Evolutionary conservation across 1,139 yeast species (phyloP), one percentile per base, ranked within the genome.

Genomic region (Schizosaccharomyces versatilis): DNA sequence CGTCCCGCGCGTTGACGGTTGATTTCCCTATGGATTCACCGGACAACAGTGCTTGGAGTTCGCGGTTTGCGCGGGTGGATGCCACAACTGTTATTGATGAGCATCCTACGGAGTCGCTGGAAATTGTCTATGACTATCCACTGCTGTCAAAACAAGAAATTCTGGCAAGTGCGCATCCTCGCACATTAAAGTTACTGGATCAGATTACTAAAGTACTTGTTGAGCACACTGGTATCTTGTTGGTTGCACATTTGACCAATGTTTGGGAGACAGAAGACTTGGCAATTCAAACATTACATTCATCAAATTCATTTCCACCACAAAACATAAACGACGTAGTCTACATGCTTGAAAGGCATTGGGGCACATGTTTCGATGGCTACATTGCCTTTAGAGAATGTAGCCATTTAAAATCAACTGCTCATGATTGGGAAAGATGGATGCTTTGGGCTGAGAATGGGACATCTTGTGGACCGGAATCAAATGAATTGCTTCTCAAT

Each of bases 341-440:
- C 8, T n/a, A 17, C 32, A 36, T 19, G n/a, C 38, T 44, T 1
- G 19, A 44, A 19, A 44, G 9, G 10, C 49, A 44, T n/a, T 44
- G 49, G 49, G 19, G 32, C 14, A 44, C 49, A 8, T 44, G 49
- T 32, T 44, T 44, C n/a, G 49, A 44, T 24, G 49, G 49, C 10
- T 44, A 44, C 36, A 8, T 44, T 14, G 36, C 49, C 12, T 9
- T 36, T 17, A 10, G 14, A 17, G 49, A 44, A 2, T 14, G 36
- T 19, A 24, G 14, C 19, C 14, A 3, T 12, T 2, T 44, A 19
- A 44, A 44, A 24, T 17, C 49, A 2, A 44, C 10, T 19, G 49
- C 49, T 8, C 2, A 9, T 3, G 14, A 10, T 14, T 44, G 49
- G 49, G 38, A 44, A 8, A 36, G 19, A 7, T 44, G 49, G 49